A percentile compares a stretch with the other conserved stretches of the same genome.
Evolutionary conservation across 2,329 filamentous ascomycete species (phyloP).

Genomic region (Penicillium janthinellum): DNA sequence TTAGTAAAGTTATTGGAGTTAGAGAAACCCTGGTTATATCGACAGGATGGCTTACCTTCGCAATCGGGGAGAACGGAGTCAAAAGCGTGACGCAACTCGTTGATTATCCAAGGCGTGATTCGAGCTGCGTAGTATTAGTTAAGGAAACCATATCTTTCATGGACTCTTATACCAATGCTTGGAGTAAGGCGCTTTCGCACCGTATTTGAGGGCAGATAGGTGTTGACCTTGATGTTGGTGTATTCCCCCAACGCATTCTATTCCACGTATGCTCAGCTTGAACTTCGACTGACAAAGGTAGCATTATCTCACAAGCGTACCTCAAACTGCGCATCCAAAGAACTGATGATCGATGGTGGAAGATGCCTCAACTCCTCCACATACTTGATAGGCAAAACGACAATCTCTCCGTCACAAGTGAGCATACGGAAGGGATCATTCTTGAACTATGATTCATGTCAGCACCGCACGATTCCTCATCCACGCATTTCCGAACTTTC

Average conservation of each 20-base stretch:
- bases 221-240: constrained; percentile 30
- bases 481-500: constrained; percentile 18
- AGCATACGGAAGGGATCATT: constrained; percentile 31
- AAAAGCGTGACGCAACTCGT: constrained; percentile 32
- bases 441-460: constrained; percentile 27
- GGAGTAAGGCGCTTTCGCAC: constrained; percentile 30
- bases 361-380: constrained; percentile 27
- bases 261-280: neutral
- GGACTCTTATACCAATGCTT: constrained; percentile 19
- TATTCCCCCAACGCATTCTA: constrained; percentile 34
- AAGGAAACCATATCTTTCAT: neutral
- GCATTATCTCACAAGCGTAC: constrained; percentile 9
- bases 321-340: constrained; percentile 32
- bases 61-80: constrained; percentile 26
- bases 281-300: neutral
- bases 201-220: constrained; percentile 26
- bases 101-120: constrained; percentile 28
- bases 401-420: constrained; percentile 33
- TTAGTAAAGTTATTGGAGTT: neutral
- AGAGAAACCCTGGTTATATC: neutral
- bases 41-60: constrained; percentile 17
- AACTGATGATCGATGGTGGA: constrained; percentile 23
- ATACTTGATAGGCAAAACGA: constrained; percentile 33
- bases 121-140: constrained; percentile 17
- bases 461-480: neutral